phyloP scores from a whole-genome alignment of 2,329 filamentous ascomycete genomes.

The Diaporthe sp. region DNA sequence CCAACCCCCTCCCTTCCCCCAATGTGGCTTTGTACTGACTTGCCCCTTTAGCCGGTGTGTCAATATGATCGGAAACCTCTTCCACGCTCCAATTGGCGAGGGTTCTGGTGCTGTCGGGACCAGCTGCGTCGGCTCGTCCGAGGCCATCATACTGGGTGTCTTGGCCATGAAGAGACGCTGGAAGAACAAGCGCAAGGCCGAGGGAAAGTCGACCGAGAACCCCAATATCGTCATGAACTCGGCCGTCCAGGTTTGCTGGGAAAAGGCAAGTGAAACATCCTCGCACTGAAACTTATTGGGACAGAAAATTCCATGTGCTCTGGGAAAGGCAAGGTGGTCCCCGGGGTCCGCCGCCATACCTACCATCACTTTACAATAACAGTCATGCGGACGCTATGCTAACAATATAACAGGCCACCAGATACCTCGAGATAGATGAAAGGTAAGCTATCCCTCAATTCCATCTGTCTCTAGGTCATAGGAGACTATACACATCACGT shows the following conservation, averaged over 20 bases:
- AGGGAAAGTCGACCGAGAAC: constrained; percentile 82
- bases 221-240: constrained; percentile 98
- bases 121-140: constrained; percentile 88
- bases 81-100: constrained; percentile 78
- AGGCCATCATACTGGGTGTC: constrained; percentile 86
- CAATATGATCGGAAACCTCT: constrained; percentile 90
- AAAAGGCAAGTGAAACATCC: constrained; percentile 68
- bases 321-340: background rate
- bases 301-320: background rate
- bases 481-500: background rate
- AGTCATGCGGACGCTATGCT: background rate
- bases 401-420: constrained; percentile 63
- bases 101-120: constrained; percentile 81
- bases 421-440: constrained; percentile 95
- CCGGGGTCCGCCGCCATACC: too few relatives aligned
- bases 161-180: constrained; percentile 96
- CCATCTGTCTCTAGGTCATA: background rate
- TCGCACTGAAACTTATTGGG: background rate
- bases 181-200: constrained; percentile 87
- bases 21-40: background rate
- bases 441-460: background rate
- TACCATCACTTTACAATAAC: too few relatives aligned
- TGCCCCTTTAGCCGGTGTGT: constrained; percentile 79
- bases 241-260: constrained; percentile 97
- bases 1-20: too few relatives aligned